Base-by-base conservation (phyloP, 106 monocot species). In the Apostasia ramifera region DNA sequence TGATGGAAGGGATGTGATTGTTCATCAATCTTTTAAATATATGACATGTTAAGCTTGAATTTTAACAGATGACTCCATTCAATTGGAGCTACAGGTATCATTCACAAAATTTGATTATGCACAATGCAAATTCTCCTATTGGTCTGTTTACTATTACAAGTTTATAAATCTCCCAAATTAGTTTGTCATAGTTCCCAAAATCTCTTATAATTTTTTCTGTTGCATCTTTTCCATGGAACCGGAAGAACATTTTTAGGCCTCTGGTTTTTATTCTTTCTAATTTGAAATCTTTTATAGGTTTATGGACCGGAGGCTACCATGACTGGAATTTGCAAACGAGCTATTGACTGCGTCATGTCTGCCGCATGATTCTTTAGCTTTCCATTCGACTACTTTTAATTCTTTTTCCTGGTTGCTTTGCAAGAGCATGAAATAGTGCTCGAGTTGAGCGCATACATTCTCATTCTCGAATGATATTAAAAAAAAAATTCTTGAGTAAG, bases 261-360 rank as follows among this genome's bases (percentile, higher is more conserved):
- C 6, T 10, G 43, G 39, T 1, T 40, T 41, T 49, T 1, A 40
- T 40, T 12, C 48, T 13, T 39, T 8, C 4, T 60, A 8, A 6
- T 48, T 47, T 38, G 13, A 9, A 12, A 40, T 66, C 63, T 45
- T 47, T 50, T 79, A 50, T 51, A 90, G 93, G 89, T 94, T 38
- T 87, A 94, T 67, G 93, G 86, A 44, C 90, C 93, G 4, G 93
- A 90, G 71, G 89, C 77, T 2, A 94, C 93, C 58, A 94, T 94
- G 89, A 94, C 93, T 4, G 89, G 89, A 54, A 90, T 94, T 4
- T 94, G 93, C 80, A 89, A 89, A 61, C 81, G 82, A 71, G 93
- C 93, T 26, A 89, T 94, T 46, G 86, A 94, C 61, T 94, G 89
- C 74, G 53, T 92, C 70, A 88, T 85, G 83, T 71, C 85, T 40